Percentiles rank a stretch among this genome's conserved stretches.
These are phyloP conservation scores for Agapanthus africanus DNA, from an alignment of 106 monocot genomes.

Conservation along the genomic window DNA sequence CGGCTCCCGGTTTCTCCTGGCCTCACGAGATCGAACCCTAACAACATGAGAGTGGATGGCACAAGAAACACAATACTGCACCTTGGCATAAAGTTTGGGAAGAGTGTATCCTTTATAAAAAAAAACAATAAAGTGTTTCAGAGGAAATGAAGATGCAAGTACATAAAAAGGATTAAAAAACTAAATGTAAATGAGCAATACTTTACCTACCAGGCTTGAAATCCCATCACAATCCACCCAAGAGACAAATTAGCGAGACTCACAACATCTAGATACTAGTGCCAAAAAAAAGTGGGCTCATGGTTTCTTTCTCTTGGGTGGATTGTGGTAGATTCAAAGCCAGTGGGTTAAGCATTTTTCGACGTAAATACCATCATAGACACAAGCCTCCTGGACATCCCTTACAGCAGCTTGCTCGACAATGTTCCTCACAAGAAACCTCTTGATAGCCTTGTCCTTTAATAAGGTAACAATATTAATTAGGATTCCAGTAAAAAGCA, in stretches of 20 bases:
- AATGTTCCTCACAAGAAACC: conserved; percentile 11
- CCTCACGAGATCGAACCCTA: conserved; percentile 38
- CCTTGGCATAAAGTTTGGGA: conserved; percentile 56
- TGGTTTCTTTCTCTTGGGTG: too few species aligned
- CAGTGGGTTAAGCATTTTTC: too few species aligned
- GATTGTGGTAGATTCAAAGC: too few species aligned
- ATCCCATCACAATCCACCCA: too few species aligned
- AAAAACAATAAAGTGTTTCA: not conserved
- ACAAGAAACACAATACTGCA: conserved; percentile 56
- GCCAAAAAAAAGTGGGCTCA: not conserved
- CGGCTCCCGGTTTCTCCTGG: conserved; percentile 45
- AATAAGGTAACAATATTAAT: too few species aligned
- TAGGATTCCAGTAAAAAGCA: too few species aligned
- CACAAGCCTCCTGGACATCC: conserved; percentile 10
- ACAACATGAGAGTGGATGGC: conserved; percentile 63
- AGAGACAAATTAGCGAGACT: not conserved
- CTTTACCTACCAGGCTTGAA: too few species aligned
- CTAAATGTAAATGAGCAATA: not conserved
- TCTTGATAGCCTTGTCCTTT: conserved; percentile 12
- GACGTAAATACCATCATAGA: conserved; percentile 21
- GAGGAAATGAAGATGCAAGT: too few species aligned
- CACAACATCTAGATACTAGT: not conserved
- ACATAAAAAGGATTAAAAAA: not conserved
- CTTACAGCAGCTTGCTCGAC: conserved; percentile 2
- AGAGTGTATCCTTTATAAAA: conserved; percentile 27